Conservation (phyloP, 768 basidiomycete genomes). For the Mycena galopus region DNA sequence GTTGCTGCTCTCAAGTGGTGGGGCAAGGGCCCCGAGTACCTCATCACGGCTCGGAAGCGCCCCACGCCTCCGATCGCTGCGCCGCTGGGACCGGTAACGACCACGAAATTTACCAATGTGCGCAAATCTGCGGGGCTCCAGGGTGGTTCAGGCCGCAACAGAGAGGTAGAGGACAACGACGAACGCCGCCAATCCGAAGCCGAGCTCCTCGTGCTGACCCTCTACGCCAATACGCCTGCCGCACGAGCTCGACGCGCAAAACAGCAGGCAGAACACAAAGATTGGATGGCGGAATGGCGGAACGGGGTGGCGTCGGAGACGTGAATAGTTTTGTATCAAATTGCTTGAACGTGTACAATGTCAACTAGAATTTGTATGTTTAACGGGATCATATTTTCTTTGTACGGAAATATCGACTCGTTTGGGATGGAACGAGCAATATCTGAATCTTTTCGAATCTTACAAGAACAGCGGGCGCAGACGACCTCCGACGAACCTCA, state of each 20-base stretch:
- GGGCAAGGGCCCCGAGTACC: conserved; percentile 7
- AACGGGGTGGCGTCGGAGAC: not conserved
- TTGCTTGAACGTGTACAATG: not conserved
- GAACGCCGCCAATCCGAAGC: not conserved
- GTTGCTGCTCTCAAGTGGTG: conserved; percentile 33
- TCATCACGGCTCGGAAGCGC: conserved; percentile 3
- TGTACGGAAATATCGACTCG: too few species aligned
- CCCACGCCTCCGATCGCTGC: not conserved
- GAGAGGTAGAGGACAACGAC: not conserved
- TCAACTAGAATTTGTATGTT: too few species aligned
- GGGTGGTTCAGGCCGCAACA: not conserved
- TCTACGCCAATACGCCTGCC: conserved; percentile 5
- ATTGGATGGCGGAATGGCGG: conserved; percentile 2
- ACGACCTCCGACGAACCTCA: too few species aligned
- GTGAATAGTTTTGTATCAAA: not conserved
- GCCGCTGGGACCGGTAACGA: not conserved
- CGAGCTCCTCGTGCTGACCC: not conserved
- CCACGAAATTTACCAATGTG: not conserved
- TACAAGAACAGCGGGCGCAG: too few species aligned
- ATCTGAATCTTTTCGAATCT: too few species aligned
- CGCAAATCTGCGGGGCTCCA: not conserved
- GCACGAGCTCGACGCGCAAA: not conserved
- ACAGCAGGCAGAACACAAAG: not conserved
- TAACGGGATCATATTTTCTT: too few species aligned
- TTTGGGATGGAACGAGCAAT: too few species aligned